Base-by-base conservation (phyloP, 257 asterid species). In the Nemophila menziesii region DNA sequence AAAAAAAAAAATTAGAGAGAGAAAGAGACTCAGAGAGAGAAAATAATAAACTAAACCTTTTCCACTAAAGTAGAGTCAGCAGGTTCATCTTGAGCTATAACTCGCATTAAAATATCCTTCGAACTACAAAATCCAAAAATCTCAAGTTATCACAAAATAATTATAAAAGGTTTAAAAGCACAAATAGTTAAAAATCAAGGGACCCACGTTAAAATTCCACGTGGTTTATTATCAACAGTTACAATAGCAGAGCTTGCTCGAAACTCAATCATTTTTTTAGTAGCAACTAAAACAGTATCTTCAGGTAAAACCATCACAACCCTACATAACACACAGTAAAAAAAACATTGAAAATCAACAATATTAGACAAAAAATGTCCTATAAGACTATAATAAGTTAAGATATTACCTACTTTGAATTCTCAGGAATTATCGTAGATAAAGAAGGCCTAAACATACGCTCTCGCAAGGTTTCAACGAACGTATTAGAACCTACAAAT, bases 331-430 rank as follows among this genome's bases (percentile, higher is more conserved):
- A 52, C 43, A 10, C 8, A 20, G 5, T 0, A 15, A 46, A 24
- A 19, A 41, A 18, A 19, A 8, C 19, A 45, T 41, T 33, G 17
- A 13, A 1, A 43, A 21, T 22, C 8, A 22, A 10, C 45, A 42
- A 10, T 40, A 41, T 8, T 13, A 18, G 26, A 41, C 12, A 1
- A 13, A 16, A 11, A 8, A n/a, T 7, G 44, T 16, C 22, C 16
- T 22, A 12, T n/a, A 41, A 17, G 24, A 18, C 49, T 21, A 50
- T 33, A 58, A 57, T 29, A 71, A 57, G 75, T 49, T 54, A 69
- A 73, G 79, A 63, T 80, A 80, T 83, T 78, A 77, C 92, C 89
- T 83, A 89, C 97, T 83, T 89, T 89, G 97, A 71, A 74, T 89
- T 80, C 71, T 89, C 97, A 45, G 93, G 44, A 16, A 89, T 68